phyloP scores from a whole-genome alignment of 441 rosid genomes.

The Hypseocharis bilobata region DNA sequence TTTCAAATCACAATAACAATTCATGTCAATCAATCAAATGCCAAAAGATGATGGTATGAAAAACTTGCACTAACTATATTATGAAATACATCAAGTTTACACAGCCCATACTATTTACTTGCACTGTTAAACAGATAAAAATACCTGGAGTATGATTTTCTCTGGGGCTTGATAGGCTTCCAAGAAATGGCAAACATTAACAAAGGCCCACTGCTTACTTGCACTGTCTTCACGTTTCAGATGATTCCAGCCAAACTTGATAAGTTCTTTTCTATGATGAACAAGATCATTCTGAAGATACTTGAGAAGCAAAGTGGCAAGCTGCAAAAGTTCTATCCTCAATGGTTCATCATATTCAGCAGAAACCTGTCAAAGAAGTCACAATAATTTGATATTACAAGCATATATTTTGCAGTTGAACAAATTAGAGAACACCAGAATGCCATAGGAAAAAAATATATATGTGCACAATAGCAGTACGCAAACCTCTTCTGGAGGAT shows the following conservation, averaged over 20 bases:
- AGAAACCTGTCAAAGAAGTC: conserved; percentile 54
- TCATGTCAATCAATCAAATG: background rate
- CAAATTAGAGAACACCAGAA: background rate
- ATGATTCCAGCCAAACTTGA: conserved; percentile 99
- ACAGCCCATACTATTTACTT: background rate
- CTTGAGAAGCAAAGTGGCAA: conserved; percentile 93
- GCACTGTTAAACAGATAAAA: background rate
- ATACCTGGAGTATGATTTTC: conserved; percentile 96
- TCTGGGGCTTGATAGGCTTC: conserved; percentile 99
- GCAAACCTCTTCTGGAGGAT: conserved; percentile 97
- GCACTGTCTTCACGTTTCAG: conserved; percentile 99
- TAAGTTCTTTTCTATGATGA: conserved; percentile 94
- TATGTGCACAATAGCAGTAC: background rate
- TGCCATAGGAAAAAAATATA: conserved; percentile 6
- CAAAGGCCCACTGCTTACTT: conserved; percentile 99
- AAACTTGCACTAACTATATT: background rate
- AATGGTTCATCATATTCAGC: conserved; percentile 95
- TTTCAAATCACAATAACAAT: background rate
- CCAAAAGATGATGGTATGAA: background rate
- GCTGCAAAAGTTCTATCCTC: conserved; percentile 98
- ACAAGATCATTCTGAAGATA: conserved; percentile 92
- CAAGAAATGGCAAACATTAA: conserved; percentile 96
- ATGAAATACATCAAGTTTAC: background rate
- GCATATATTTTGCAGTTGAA: background rate
- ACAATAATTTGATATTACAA: conserved; percentile 16